Evolutionary conservation across 2,329 filamentous ascomycete genomes (phyloP), one percentile per base, ranked within the genome.

Genomic region (Exophiala mesophila): DNA sequence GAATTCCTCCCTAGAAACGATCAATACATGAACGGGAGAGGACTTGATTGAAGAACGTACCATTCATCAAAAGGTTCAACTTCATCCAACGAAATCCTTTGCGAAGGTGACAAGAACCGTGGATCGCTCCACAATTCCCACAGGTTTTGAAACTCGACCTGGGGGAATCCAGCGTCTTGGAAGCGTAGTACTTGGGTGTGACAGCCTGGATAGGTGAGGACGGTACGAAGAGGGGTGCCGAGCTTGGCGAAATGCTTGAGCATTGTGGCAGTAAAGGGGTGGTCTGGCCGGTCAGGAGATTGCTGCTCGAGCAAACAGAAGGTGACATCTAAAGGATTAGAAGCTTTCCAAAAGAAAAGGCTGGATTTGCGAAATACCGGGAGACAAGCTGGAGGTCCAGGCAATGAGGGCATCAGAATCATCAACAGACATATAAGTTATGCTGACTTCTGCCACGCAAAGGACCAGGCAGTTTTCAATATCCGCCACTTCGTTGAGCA

Each of bases 61-160:
- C 88, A 95, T 64, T 96, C 89, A 61, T 97, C 90, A 59, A 97
- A 96, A 1, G 83, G 80, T 58, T 96, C 90, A 12, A 88, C 64
- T 1, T 67, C 59, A 54, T 95, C 83, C 10, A 96, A 65, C 8
- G 66, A 66, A 24, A 60, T 67, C 50, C 86, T 76, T 48, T 86
- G 74, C 1, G 71, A 63, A 1, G 72, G 57, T 4, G 70, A 71
- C 15, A 94, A 64, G 60, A 89, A 89, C 2, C 67, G 59, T 10
- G 78, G 69, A 52, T 85, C 78, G 8, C 75, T 78, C 89, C 89
- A 96, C 1, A 88, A 70, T 41, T 88, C 77, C 87, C 89, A 95
- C 8, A 96, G 69, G 55, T 82, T 86, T 59, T 76, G 76, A 32
- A 80, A 76, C 10, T 74, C 66, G 12, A 82, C 72, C 9, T 72